Conservation (phyloP, 192 early-diverging fungal genomes). For the Gryganskiella cystojenkinii region DNA sequence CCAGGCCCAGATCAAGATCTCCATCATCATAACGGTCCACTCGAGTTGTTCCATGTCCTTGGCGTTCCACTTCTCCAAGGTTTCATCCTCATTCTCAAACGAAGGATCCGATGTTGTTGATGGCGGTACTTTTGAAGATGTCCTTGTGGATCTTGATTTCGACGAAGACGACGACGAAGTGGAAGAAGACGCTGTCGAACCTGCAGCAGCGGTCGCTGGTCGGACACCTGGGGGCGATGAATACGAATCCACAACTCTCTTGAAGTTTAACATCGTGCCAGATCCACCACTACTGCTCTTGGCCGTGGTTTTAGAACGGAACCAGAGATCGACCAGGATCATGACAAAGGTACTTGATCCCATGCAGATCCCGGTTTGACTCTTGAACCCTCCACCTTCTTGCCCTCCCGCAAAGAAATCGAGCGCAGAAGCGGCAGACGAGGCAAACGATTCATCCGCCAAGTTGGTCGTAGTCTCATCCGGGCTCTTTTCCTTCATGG, state of each 20-base stretch:
- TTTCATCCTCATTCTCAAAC: not conserved
- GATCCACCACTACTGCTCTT: not conserved
- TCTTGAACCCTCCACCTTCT: slow-evolving; percentile 17
- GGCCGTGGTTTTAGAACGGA: slow-evolving; percentile 21
- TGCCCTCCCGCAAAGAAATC: slow-evolving; percentile 4
- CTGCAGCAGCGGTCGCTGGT: not conserved
- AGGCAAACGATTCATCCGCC: too few species aligned
- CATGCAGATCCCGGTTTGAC: slow-evolving; percentile 17
- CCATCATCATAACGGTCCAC: slow-evolving; percentile 43
- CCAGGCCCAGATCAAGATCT: slow-evolving; percentile 39
- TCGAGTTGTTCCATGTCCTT: slow-evolving; percentile 35
- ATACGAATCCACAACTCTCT: slow-evolving; percentile 30
- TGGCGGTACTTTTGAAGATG: not conserved
- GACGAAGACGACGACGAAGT: not conserved
- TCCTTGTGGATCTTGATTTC: not conserved
- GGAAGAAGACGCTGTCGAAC: not conserved
- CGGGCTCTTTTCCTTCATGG: not conserved
- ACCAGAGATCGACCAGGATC: slow-evolving; percentile 35
- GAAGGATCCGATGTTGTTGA: not conserved
- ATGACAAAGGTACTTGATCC: slow-evolving; percentile 49
- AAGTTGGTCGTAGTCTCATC: not conserved
- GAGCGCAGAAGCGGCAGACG: too few species aligned
- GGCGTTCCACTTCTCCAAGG: slow-evolving; percentile 34
- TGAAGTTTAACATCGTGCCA: slow-evolving; percentile 8
- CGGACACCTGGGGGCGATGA: slow-evolving; percentile 15